phyloP scores from a whole-genome alignment of 148 eudicot genomes.

The Camellia lanceoleosa region DNA sequence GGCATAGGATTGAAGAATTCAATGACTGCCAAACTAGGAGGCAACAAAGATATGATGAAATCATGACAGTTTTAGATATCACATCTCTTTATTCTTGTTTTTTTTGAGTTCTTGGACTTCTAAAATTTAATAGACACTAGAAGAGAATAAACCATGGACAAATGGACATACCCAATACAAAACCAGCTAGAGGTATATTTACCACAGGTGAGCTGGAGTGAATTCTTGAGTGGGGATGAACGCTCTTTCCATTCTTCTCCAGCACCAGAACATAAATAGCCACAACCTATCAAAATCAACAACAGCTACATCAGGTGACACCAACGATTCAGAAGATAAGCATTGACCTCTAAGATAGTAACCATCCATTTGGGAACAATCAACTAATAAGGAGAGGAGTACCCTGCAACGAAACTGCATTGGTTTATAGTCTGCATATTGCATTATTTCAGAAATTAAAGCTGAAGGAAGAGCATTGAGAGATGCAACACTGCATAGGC shows the following conservation, averaged over 20 bases:
- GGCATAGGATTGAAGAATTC: background rate
- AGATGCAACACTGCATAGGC: conserved; percentile 18
- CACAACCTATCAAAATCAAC: conserved; percentile 49
- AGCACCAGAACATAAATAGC: conserved; percentile 56
- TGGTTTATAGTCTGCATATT: conserved; percentile 31
- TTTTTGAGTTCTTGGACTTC: too few species aligned
- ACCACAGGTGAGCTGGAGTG: conserved; percentile 24
- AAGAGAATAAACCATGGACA: too few species aligned
- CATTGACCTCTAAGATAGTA: background rate
- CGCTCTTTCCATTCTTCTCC: conserved; percentile 42
- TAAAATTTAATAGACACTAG: too few species aligned
- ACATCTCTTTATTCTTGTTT: too few species aligned
- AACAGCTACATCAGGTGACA: conserved; percentile 13
- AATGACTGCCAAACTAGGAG: background rate
- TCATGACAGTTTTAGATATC: too few species aligned
- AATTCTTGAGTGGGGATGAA: conserved; percentile 18
- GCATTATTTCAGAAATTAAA: conserved; percentile 42
- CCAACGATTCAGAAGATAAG: background rate
- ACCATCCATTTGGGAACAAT: conserved; percentile 1
- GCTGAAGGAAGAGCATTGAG: conserved; percentile 25
- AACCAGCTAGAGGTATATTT: conserved; percentile 71
- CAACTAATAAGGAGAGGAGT: background rate
- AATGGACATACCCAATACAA: conserved; percentile 62
- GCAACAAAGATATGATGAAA: too few species aligned
- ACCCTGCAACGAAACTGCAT: conserved; percentile 69